Evolutionary conservation across 2,329 filamentous ascomycete species (phyloP).

Genomic region (Colletotrichum theobromicola): DNA sequence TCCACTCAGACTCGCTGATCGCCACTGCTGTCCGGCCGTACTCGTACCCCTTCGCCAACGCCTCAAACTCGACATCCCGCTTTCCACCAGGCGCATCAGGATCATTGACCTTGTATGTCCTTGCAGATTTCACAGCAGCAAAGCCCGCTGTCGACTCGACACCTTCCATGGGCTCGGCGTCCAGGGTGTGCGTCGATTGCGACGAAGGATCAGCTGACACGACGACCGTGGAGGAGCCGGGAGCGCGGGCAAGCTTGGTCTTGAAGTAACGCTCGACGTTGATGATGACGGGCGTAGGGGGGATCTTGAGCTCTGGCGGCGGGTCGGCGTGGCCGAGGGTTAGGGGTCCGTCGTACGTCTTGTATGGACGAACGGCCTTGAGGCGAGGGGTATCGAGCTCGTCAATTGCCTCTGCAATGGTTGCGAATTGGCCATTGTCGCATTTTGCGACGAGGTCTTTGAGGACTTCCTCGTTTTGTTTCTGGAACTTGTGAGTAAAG

Average conservation of each 20-base stretch:
- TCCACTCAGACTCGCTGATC: conserved; percentile 85
- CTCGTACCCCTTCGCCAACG: conserved; percentile 90
- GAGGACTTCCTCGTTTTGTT: conserved; percentile 75
- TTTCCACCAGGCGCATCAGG: conserved; percentile 77
- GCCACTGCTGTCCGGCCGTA: conserved; percentile 92
- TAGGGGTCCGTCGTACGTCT: conserved; percentile 79
- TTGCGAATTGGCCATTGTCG: conserved; percentile 75
- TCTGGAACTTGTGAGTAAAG: conserved; percentile 40
- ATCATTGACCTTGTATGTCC: conserved; percentile 82
- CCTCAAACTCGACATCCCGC: conserved; percentile 79
- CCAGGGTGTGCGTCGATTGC: conserved; percentile 57
- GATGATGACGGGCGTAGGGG: conserved; percentile 78
- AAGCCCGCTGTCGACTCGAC: conserved; percentile 55
- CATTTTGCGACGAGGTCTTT: conserved; percentile 70
- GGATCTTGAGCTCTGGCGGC: conserved; percentile 48
- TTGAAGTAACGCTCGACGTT: conserved; percentile 91
- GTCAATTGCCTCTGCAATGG: conserved; percentile 82
- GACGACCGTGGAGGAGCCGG: conserved; percentile 80
- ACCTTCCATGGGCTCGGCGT: conserved; percentile 53
- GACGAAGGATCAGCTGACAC: conserved; percentile 51
- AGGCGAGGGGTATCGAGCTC: conserved; percentile 79
- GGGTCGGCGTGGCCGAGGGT: conserved; percentile 72
- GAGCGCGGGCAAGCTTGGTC: conserved; percentile 77
- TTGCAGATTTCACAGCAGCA: conserved; percentile 75
- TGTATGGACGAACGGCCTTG: conserved; percentile 77